Base-by-base conservation (phyloP, 78 protist species). In the Pelomyxa schiedti region DNA sequence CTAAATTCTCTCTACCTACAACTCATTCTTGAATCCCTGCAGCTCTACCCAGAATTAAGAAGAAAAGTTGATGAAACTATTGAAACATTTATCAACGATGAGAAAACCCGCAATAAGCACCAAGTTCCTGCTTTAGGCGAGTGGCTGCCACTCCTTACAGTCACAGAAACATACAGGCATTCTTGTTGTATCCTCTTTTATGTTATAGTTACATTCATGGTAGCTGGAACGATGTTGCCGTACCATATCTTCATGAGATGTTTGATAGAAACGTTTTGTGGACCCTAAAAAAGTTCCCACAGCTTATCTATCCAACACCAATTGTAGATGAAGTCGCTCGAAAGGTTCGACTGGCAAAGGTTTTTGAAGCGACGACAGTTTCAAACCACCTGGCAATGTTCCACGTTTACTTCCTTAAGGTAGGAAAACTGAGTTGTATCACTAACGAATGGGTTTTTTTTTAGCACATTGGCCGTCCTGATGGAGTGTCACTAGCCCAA, bases 351-450 rank as follows among this genome's bases (percentile, higher is more conserved):
- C 37, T 66, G 64, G 5, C 8, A 6, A 35, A 35, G 8, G 76
- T 85, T 4, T 47, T 85, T 30, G 78, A 85, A 28, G 42, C 68
- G 3, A 58, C 80, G 0, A 24, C 4, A 7, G 89, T 85, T 8
- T 75, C 82, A 8, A 76, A 69, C 22, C 39, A 79, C 35, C 77
- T 85, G 4, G 26, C 80, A 32, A 30, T 80, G 74, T 85, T 85
- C 71, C 89, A 85, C 63, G 89, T 75, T 43, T 75, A 66, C 24
- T 85, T 85, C 37, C 32, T 85, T n/a, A n/a, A n/a, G n/a, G n/a
- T n/a, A n/a, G n/a, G n/a, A n/a, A n/a, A n/a, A n/a, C n/a, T n/a
- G n/a, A n/a, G n/a, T n/a, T n/a, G n/a, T n/a, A n/a, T n/a, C n/a
- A n/a, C n/a, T n/a, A n/a, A n/a, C n/a, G n/a, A n/a, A n/a, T n/a